Conservation (phyloP, 352 stramenopile genomes). For the Pythium aristosporum region DNA sequence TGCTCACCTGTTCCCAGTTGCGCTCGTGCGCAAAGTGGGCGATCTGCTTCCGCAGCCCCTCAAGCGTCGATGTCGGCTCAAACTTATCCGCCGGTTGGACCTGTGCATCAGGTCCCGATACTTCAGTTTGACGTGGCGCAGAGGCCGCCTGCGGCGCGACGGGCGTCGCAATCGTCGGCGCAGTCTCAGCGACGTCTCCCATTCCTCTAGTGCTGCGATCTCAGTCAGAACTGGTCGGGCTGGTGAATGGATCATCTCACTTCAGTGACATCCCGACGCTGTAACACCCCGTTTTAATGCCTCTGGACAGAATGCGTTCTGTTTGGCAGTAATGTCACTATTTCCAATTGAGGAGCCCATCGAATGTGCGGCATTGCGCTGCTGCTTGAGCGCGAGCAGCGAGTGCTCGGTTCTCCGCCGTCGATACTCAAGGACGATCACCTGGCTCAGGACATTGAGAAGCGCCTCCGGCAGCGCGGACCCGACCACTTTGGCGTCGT, state of each 20-base stretch:
- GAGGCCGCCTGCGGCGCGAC: neutral
- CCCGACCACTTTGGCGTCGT: slow-evolving; percentile 30
- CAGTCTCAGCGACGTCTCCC: slow-evolving; percentile 5
- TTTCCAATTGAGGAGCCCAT: neutral
- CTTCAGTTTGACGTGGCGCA: neutral
- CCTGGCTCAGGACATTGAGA: slow-evolving; percentile 20
- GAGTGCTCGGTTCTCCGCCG: neutral
- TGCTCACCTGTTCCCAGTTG: slow-evolving; percentile 26
- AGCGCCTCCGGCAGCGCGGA: slow-evolving; percentile 28
- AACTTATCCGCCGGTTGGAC: slow-evolving; percentile 7
- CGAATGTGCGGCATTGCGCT: slow-evolving; percentile 41
- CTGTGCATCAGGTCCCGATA: neutral
- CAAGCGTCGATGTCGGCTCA: slow-evolving; percentile 26
- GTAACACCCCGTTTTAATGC: neutral
- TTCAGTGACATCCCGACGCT: neutral
- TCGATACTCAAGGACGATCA: neutral
- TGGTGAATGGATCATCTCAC: neutral
- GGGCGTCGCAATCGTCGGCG: neutral
- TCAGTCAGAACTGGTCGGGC: neutral
- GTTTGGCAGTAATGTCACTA: slow-evolving; percentile 12
- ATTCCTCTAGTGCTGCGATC: slow-evolving; percentile 3
- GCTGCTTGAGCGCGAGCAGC: slow-evolving; percentile 22
- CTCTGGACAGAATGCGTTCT: neutral
- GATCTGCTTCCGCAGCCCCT: slow-evolving; percentile 28
- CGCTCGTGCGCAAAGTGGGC: slow-evolving; percentile 29